These are phyloP conservation scores for Ustilago cynodontis DNA, from an alignment of 1,284 basidiomycete genomes.

Conservation along the genomic window DNA sequence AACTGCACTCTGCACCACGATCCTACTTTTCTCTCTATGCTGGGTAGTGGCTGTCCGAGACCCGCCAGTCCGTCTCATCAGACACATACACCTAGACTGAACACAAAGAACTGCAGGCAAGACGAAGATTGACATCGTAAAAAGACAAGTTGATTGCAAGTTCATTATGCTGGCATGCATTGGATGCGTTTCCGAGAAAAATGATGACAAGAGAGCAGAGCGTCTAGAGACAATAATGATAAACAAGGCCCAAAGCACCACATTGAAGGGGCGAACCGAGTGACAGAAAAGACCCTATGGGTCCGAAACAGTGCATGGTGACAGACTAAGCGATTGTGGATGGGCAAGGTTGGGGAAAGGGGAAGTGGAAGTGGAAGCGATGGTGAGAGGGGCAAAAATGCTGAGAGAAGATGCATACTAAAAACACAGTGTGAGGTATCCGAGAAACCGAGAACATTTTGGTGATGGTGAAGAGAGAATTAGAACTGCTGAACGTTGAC, in stretches of 20 bases:
- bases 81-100: too few species aligned
- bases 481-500: conserved; percentile 50
- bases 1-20: neutral
- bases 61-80: too few species aligned
- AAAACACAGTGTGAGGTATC: conserved; percentile 44
- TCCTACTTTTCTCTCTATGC: neutral
- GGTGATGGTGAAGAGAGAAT: conserved; percentile 5
- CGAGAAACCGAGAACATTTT: conserved; percentile 24
- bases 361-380: neutral
- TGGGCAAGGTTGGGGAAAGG: neutral
- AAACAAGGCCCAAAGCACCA: conserved; percentile 16
- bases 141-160: conserved; percentile 34
- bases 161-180: conserved; percentile 21
- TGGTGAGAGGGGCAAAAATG: conserved; percentile 16
- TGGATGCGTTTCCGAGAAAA: conserved; percentile 33
- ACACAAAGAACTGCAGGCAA: too few species aligned
- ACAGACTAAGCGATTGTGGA: conserved; percentile 17
- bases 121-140: conserved; percentile 11
- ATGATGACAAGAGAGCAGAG: conserved; percentile 10
- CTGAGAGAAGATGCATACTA: conserved; percentile 32
- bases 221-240: conserved; percentile 17
- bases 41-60: too few species aligned
- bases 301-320: conserved; percentile 14
- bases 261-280: conserved; percentile 13
- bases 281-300: neutral